Conservation (phyloP, 495 filamentous ascomycete species). For the Xylaria palmicola region DNA sequence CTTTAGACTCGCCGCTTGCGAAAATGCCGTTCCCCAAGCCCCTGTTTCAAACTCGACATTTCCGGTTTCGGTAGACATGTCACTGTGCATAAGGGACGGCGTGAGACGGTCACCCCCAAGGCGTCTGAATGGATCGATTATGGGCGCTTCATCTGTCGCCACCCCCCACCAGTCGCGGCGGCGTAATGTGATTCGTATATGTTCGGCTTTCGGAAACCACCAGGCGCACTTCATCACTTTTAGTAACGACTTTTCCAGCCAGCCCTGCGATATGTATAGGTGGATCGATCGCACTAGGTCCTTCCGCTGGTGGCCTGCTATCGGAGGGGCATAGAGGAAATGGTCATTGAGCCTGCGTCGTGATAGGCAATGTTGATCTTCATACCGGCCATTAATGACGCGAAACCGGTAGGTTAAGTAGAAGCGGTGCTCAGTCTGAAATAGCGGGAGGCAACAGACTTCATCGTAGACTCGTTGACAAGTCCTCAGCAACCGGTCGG, state of each 20-base stretch:
- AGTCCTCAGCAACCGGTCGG: conserved; percentile 22
- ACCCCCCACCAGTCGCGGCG: conserved; percentile 29
- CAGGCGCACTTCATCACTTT: not conserved
- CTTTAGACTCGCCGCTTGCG: conserved; percentile 1
- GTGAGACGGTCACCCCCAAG: not conserved
- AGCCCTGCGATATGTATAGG: conserved; percentile 24
- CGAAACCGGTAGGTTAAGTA: conserved; percentile 5
- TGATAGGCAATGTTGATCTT: not conserved
- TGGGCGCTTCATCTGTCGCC: conserved; percentile 14
- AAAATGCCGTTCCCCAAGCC: conserved; percentile 6
- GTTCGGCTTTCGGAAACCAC: conserved; percentile 22
- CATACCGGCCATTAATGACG: not conserved
- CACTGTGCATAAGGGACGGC: not conserved
- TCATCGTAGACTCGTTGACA: conserved; percentile 26
- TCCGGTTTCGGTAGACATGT: conserved; percentile 1
- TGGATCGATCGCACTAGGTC: conserved; percentile 18
- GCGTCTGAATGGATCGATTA: conserved; percentile 22
- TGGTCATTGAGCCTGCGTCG: not conserved
- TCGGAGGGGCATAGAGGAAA: not conserved
- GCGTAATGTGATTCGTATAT: conserved; percentile 24
- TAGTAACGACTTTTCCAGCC: conserved; percentile 24
- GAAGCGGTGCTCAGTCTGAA: conserved; percentile 21
- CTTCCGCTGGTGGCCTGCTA: not conserved
- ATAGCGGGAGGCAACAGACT: conserved; percentile 16
- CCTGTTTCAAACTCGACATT: not conserved